Conservation (phyloP, 306 rosid genomes). For the Sophora flavescens region DNA sequence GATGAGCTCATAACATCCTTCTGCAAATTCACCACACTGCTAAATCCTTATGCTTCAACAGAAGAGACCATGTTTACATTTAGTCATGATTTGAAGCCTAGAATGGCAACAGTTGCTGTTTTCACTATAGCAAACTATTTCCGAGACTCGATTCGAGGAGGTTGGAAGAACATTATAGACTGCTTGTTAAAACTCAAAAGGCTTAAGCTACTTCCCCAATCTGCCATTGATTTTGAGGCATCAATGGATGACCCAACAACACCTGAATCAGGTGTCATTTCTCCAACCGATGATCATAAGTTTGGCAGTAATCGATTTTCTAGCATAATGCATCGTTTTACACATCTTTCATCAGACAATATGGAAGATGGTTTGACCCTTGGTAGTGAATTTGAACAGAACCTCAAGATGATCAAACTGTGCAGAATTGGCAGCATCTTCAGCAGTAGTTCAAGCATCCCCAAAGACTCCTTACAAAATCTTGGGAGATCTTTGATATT, state of each 20-base stretch:
- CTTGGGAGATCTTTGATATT: constrained; percentile 81
- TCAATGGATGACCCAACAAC: constrained; percentile 44
- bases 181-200: constrained; percentile 88
- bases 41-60: constrained; percentile 90
- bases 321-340: constrained; percentile 57
- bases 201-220: constrained; percentile 78
- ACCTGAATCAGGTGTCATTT: constrained; percentile 58
- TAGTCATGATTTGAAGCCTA: constrained; percentile 85
- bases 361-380: constrained; percentile 69
- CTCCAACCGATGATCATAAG: constrained; percentile 57
- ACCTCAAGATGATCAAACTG: constrained; percentile 76
- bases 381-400: constrained; percentile 86
- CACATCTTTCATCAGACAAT: constrained; percentile 66
- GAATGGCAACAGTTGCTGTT: constrained; percentile 85
- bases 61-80: constrained; percentile 89
- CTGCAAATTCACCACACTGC: constrained; percentile 83
- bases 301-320: constrained; percentile 55
- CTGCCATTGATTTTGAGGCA: constrained; percentile 68
- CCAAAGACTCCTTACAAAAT: constrained; percentile 68
- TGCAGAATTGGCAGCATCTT: constrained; percentile 81
- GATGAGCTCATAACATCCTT: constrained; percentile 85
- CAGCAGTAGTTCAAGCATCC: constrained; percentile 66
- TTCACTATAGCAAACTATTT: constrained; percentile 81
- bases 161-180: constrained; percentile 91
- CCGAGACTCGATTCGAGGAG: constrained; percentile 77